Base-by-base conservation (phyloP, 2,329 filamentous ascomycete genomes). In the Metarhizium guizhouense region DNA sequence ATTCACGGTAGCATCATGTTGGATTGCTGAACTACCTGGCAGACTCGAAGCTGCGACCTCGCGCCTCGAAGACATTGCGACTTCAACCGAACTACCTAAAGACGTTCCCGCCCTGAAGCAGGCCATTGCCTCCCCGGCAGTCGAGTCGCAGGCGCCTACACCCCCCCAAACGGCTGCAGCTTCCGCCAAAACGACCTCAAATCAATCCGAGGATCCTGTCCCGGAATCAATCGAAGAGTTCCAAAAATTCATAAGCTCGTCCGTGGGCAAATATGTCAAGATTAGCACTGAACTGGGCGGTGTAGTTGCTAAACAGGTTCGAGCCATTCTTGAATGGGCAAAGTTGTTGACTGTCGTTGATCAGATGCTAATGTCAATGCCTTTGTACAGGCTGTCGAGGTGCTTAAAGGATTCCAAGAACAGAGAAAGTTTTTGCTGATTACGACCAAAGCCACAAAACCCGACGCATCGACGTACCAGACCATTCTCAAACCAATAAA, bases 1-100 rank as follows among this genome's bases (percentile, higher is more conserved):
- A 18, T 7, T 29, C 5, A 11, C 16, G n/a, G 62, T 20, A 47
- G 43, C 11, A 30, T 30, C 4, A 11, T 14, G 11, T 16, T 30
- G 45, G 13, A 48, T 6, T 70, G 66, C 81, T 83, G 70, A 84
- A 73, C 57, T 68, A 57, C 68, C 77, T 56, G 61, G 62, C 70
- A 99, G 94, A 75, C 88, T 99, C 64, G 94, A 99, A 80, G 94
- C 94, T 70, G 94, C 94, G 43, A 99, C 94, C 53, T 94, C 91
- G 61, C 86, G 94, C 57, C 84, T 99, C 56, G 94, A 99, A 76
- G 94, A 99, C 71, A 96, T 99, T 67, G 93, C 94, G 49, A 85
- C 88, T 62, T 87, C 90, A 16, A 83, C 81, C 54, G 85, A 87
- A 62, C 71, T 80, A 3, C 78, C 79, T 55, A 79, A 74, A 66